Conservation (phyloP, 495 filamentous ascomycete genomes). For the Cetradonia linearis region DNA sequence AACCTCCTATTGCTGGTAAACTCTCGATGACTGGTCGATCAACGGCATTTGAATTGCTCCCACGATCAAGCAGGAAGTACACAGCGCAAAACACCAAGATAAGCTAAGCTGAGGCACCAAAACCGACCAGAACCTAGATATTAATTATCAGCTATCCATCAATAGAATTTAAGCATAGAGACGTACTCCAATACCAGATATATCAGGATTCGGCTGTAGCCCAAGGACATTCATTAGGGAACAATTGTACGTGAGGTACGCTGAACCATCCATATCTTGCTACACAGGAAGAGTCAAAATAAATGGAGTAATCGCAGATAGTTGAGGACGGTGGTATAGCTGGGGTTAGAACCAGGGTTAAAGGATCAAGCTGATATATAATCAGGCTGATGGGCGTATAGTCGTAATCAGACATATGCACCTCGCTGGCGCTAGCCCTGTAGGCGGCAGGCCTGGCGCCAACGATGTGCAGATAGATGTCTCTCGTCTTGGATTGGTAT, state of each 20-base stretch:
- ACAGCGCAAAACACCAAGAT: conserved; percentile 9
- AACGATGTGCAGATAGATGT: no score
- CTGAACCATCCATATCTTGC: background rate
- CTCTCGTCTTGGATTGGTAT: no score
- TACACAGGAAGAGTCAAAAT: background rate
- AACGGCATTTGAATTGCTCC: background rate
- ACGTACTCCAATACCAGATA: conserved; percentile 1
- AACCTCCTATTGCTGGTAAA: background rate
- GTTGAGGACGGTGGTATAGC: no score
- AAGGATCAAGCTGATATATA: background rate
- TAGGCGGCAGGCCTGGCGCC: no score
- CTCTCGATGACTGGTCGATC: background rate
- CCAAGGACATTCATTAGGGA: background rate
- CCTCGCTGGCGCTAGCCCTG: no score
- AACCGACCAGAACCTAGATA: conserved; percentile 15
- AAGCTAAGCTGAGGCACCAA: conserved; percentile 9
- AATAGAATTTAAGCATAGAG: background rate
- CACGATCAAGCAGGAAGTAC: conserved; percentile 7
- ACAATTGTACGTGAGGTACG: background rate
- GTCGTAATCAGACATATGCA: background rate
- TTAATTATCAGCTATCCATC: background rate
- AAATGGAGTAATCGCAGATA: no score
- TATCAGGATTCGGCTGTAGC: background rate
- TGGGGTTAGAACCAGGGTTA: background rate
- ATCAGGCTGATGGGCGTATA: background rate